These are phyloP conservation scores for Xerocomus cyaneibrunnescens DNA, from an alignment of 1,284 basidiomycete genomes.

Conservation along the genomic window DNA sequence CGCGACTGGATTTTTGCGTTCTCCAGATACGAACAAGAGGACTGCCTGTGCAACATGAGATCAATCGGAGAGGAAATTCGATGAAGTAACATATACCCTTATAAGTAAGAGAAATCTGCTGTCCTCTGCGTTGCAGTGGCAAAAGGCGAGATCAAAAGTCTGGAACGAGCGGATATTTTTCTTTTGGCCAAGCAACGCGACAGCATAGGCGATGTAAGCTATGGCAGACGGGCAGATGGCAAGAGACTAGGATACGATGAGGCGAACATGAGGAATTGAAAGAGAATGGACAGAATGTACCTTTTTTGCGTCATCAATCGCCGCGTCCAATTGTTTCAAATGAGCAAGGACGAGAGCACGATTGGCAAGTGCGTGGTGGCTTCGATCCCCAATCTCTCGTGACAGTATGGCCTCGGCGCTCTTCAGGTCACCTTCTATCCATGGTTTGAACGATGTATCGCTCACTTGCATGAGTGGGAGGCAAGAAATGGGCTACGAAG, in stretches of 20 bases:
- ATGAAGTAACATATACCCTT: neutral
- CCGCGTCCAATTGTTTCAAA: neutral
- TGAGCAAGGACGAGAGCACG: neutral
- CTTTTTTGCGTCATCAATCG: neutral
- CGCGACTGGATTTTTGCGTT: neutral
- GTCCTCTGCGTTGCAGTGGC: neutral
- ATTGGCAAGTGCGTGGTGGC: neutral
- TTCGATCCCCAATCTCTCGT: neutral
- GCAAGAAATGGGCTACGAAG: neutral
- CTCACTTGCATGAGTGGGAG: conserved; percentile 2
- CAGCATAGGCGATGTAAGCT: neutral
- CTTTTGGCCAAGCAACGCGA: neutral
- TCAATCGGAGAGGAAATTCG: too few species aligned
- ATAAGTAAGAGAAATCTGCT: neutral
- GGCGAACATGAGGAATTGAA: neutral
- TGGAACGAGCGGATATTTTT: neutral
- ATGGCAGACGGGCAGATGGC: neutral
- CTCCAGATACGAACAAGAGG: neutral
- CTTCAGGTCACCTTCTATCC: neutral
- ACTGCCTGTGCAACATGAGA: neutral
- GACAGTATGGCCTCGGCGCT: neutral
- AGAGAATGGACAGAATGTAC: neutral
- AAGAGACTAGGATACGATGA: neutral
- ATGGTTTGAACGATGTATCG: neutral
- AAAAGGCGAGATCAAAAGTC: neutral